Evolutionary conservation across 257 asterid species (phyloP).

Genomic region (Solanum tarijense): DNA sequence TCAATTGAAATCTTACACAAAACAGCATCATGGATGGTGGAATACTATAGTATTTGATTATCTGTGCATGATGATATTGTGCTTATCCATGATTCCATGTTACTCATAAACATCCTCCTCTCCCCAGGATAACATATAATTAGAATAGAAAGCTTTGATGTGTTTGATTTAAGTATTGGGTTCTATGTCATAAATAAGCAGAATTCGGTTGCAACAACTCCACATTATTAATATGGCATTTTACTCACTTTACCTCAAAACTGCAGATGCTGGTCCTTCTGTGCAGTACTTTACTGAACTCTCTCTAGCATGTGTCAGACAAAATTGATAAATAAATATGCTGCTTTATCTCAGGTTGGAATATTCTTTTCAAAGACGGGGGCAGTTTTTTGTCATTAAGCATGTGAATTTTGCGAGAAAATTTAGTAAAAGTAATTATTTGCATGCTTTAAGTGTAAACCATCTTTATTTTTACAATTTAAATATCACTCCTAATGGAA

Average conservation of each 20-base stretch:
- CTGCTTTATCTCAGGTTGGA: not conserved
- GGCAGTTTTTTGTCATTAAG: not conserved
- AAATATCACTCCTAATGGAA: not conserved
- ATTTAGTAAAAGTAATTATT: not conserved
- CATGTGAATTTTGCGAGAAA: not conserved
- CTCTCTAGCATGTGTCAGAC: not conserved
- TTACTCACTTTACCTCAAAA: not conserved
- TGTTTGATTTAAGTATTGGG: not conserved
- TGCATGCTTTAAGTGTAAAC: not conserved
- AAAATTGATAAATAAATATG: not conserved
- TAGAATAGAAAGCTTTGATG: not conserved
- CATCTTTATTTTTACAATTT: not conserved
- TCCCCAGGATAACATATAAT: not conserved
- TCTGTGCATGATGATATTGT: not conserved
- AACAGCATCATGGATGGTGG: not conserved
- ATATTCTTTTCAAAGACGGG: not conserved
- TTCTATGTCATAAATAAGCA: not conserved
- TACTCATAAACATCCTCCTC: not conserved
- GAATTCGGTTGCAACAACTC: not conserved
- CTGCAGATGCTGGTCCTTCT: not conserved
- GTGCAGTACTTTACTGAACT: not conserved
- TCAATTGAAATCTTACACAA: not conserved
- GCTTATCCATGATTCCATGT: not conserved
- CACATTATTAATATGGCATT: not conserved
- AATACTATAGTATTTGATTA: not conserved